These are phyloP conservation scores for Zanthoxylum bungeanum DNA, from an alignment of 345 rosid genomes.

Conservation along the genomic window DNA sequence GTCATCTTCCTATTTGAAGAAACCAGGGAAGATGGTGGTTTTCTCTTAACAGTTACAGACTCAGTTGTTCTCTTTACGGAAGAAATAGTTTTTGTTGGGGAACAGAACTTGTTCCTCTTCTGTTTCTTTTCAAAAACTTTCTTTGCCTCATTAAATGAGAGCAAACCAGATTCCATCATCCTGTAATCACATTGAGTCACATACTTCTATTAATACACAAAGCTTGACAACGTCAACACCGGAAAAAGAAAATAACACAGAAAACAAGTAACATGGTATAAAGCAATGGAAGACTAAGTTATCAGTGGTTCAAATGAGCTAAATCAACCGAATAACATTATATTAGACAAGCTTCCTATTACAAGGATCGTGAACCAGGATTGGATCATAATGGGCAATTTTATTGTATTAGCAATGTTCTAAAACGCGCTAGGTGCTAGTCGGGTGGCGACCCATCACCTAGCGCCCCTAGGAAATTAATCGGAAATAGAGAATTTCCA, in stretches of 20 bases:
- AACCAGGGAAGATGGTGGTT: slow-evolving; percentile 24
- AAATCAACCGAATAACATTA: not conserved
- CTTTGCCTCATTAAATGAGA: slow-evolving; percentile 62
- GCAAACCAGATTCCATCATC: slow-evolving; percentile 99
- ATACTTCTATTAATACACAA: not conserved
- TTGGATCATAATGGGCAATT: not conserved
- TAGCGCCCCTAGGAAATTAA: no score
- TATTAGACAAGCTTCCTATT: not conserved
- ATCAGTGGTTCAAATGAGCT: not conserved
- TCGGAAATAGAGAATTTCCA: no score
- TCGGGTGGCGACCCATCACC: no score
- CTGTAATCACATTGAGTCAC: slow-evolving; percentile 37
- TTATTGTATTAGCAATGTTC: not conserved
- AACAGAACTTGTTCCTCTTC: slow-evolving; percentile 45
- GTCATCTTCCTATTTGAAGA: slow-evolving; percentile 46
- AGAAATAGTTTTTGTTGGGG: slow-evolving; percentile 51
- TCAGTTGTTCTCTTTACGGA: slow-evolving; percentile 35
- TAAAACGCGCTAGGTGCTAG: no score
- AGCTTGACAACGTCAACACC: no score
- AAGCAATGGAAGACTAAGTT: not conserved
- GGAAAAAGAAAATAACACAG: no score
- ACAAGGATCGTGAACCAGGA: not conserved
- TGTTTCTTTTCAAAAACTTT: slow-evolving; percentile 67
- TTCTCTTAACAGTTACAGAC: slow-evolving; percentile 34
- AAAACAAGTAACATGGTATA: not conserved